A percentile compares a stretch with the other conserved stretches of the same genome.
phyloP scores from a whole-genome alignment of 257 asterid genomes.

The Echites panduratus region DNA sequence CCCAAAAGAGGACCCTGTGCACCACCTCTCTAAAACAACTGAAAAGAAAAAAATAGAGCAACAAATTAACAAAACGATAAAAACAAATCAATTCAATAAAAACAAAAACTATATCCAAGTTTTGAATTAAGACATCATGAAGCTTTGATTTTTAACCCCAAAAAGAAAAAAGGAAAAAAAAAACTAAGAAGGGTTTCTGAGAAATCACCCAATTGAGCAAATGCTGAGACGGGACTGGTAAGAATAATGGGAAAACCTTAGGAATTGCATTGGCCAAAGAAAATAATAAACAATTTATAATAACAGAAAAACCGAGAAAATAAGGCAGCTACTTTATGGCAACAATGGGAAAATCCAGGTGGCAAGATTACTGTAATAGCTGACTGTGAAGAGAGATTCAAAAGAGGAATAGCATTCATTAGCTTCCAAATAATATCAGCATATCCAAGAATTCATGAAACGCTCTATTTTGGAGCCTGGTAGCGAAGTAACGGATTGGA shows the following conservation, averaged over 20 bases:
- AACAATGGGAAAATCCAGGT: slow-evolving; percentile 10
- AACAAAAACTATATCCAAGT: slow-evolving; percentile 22
- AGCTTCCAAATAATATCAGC: background rate
- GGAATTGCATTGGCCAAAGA: slow-evolving; percentile 18
- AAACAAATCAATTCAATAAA: background rate
- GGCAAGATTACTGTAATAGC: slow-evolving; percentile 8
- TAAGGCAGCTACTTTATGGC: background rate
- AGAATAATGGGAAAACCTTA: background rate
- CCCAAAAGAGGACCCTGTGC: slow-evolving; percentile 22
- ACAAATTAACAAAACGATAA: slow-evolving; percentile 1
- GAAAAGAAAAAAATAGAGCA: slow-evolving; percentile 11
- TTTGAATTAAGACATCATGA: slow-evolving; percentile 15
- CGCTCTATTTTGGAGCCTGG: slow-evolving; percentile 3
- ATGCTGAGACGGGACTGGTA: slow-evolving; percentile 20
- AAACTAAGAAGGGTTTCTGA: slow-evolving; percentile 24
- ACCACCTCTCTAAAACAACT: slow-evolving; percentile 22
- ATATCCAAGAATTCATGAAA: background rate
- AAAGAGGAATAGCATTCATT: background rate
- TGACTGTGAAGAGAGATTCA: background rate
- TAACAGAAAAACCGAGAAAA: background rate
- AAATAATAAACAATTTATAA: background rate
- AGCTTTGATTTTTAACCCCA: slow-evolving; percentile 14
- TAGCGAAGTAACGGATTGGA: background rate
- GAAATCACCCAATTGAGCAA: slow-evolving; percentile 31
- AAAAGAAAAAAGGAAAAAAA: slow-evolving; percentile 4